phyloP scores from a whole-genome alignment of 768 basidiomycete genomes.

The Rubroboletus satanas region DNA sequence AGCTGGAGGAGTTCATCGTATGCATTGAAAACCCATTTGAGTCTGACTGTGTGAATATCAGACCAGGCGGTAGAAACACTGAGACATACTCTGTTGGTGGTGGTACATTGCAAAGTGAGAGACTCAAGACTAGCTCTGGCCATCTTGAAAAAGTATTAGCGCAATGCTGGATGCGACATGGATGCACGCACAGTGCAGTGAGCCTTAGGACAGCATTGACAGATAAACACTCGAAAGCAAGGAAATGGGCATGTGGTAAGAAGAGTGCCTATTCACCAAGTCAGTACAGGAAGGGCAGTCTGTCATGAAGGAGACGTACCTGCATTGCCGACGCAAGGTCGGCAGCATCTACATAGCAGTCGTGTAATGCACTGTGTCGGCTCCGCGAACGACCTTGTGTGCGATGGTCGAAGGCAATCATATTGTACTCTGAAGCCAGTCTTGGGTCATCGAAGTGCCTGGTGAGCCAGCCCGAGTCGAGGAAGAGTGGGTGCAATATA shows the following conservation, averaged over 20 bases:
- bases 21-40: constrained; percentile 56
- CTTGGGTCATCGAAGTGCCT: constrained; percentile 66
- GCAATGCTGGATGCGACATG: neutral
- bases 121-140: constrained; percentile 64
- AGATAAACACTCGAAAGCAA: constrained; percentile 62
- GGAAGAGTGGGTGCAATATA: constrained; percentile 62
- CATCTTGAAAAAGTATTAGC: constrained; percentile 44
- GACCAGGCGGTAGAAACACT: neutral
- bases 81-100: constrained; percentile 59
- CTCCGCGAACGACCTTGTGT: constrained; percentile 54
- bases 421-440: constrained; percentile 54
- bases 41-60: constrained; percentile 34
- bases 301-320: constrained; percentile 36
- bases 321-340: constrained; percentile 66
- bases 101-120: constrained; percentile 66
- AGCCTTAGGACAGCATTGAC: constrained; percentile 60
- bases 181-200: constrained; percentile 52
- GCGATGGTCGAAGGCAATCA: constrained; percentile 75
- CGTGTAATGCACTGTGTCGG: constrained; percentile 53
- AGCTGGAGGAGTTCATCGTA: constrained; percentile 59
- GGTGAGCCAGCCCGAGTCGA: constrained; percentile 67
- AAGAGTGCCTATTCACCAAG: constrained; percentile 44
- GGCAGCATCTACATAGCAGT: constrained; percentile 77
- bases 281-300: neutral
- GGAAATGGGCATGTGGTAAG: constrained; percentile 65